Evolutionary conservation across 2,329 filamentous ascomycete species (phyloP).

Genomic region (Botrytis paeoniae): DNA sequence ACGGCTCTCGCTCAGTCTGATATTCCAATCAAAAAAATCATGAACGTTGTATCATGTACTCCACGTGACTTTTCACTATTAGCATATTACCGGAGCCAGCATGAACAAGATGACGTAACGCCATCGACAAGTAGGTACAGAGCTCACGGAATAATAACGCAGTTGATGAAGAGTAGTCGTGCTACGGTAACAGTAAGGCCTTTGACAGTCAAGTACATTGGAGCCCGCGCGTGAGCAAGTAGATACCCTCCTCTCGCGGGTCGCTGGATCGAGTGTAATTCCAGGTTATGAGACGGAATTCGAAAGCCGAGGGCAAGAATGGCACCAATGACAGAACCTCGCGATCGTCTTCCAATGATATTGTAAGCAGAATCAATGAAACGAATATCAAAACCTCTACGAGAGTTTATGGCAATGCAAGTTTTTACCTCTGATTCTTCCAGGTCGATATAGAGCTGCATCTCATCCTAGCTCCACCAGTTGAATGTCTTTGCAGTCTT

Average conservation of each 20-base stretch:
- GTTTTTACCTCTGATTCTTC: background rate
- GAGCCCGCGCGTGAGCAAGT: background rate
- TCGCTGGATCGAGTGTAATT: background rate
- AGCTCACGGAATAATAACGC: background rate
- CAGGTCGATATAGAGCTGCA: background rate
- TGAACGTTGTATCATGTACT: background rate
- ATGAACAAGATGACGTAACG: background rate
- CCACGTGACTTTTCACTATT: background rate
- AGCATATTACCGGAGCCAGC: background rate
- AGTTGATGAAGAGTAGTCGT: background rate
- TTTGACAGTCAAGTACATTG: background rate
- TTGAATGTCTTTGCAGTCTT: background rate
- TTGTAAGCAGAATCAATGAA: background rate
- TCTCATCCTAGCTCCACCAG: background rate
- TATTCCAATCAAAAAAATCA: background rate
- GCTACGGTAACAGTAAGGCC: background rate
- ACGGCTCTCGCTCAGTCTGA: background rate
- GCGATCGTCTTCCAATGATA: background rate
- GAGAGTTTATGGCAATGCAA: background rate
- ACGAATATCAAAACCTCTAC: background rate
- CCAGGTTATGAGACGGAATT: background rate
- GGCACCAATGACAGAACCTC: background rate
- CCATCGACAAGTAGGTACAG: background rate
- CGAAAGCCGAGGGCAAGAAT: background rate
- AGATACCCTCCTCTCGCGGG: background rate